phyloP scores from a whole-genome alignment of 306 rosid species.

The Lotus japonicus region DNA sequence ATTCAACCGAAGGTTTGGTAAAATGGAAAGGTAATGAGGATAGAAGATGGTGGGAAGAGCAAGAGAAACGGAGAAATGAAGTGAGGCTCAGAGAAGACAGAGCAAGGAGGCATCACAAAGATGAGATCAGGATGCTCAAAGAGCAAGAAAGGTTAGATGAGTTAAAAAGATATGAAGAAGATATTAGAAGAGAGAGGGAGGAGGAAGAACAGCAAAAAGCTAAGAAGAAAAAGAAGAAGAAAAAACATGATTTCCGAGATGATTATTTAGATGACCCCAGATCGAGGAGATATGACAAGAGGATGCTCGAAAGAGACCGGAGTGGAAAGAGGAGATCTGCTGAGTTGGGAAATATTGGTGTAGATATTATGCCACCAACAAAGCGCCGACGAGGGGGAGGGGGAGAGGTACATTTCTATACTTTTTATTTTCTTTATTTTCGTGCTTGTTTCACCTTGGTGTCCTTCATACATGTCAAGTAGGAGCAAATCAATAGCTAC shows the following conservation, averaged over 20 bases:
- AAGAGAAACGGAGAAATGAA: constrained; percentile 61
- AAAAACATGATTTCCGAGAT: constrained; percentile 48
- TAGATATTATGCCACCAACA: constrained; percentile 47
- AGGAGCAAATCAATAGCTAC: not conserved
- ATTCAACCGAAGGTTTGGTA: constrained; percentile 33
- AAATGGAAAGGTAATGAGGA: constrained; percentile 60
- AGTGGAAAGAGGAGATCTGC: constrained; percentile 58
- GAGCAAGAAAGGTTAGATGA: constrained; percentile 65
- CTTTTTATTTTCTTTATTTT: constrained; percentile 17
- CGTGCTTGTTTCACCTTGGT: constrained; percentile 16
- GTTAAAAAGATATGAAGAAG: constrained; percentile 63
- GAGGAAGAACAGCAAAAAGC: constrained; percentile 87
- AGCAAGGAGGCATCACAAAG: constrained; percentile 51
- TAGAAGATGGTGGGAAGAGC: constrained; percentile 70
- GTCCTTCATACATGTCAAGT: constrained; percentile 5
- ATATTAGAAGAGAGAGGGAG: constrained; percentile 77
- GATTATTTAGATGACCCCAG: constrained; percentile 66
- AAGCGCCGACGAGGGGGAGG: constrained; percentile 98
- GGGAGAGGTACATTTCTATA: constrained; percentile 49
- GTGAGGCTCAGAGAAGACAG: constrained; percentile 55
- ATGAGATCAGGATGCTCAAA: constrained; percentile 58
- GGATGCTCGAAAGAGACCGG: constrained; percentile 64
- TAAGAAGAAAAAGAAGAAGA: constrained; percentile 63
- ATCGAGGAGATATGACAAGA: constrained; percentile 61
- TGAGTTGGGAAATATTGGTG: constrained; percentile 58